These are phyloP conservation scores for Brettanomyces sp. DNA, from an alignment of 805 yeast species.

Conservation along the genomic window DNA sequence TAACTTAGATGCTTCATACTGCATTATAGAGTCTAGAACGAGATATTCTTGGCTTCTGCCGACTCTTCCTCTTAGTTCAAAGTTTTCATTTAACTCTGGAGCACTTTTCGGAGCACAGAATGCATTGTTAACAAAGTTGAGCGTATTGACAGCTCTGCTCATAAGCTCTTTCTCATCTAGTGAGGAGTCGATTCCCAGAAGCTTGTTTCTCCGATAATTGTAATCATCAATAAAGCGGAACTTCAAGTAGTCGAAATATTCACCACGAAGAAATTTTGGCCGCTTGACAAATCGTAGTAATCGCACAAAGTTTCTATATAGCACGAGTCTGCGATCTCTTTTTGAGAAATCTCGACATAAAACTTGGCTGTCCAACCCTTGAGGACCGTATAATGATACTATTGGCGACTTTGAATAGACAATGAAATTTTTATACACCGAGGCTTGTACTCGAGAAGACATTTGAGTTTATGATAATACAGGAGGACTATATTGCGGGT, in stretches of 20 bases:
- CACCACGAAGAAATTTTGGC: constrained; percentile 2
- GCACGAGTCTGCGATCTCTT: constrained; percentile 4
- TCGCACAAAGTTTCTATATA: constrained; percentile 17
- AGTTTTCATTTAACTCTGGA: background rate
- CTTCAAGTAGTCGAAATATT: constrained; percentile 9
- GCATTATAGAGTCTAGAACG: constrained; percentile 12
- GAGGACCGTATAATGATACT: constrained; percentile 12
- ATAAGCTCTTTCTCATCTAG: constrained; percentile 7
- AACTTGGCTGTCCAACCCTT: constrained; percentile 10
- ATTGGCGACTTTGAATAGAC: constrained; percentile 10
- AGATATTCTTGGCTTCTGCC: constrained; percentile 6
- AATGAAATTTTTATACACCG: background rate
- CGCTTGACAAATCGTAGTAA: constrained; percentile 7
- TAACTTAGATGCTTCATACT: constrained; percentile 15
- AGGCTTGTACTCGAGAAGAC: too few relatives aligned
- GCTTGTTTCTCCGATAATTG: constrained; percentile 7
- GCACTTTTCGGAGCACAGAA: constrained; percentile 7
- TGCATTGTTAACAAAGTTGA: constrained; percentile 20
- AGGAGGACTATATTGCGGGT: too few relatives aligned
- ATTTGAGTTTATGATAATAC: too few relatives aligned
- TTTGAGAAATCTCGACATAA: constrained; percentile 5
- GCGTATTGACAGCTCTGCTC: constrained; percentile 13
- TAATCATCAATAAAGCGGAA: constrained; percentile 17
- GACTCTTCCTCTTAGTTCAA: background rate
- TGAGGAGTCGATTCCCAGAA: background rate